Percentiles rank a stretch among this genome's conserved stretches.
Evolutionary conservation across 441 rosid genomes (phyloP).

Genomic region (Pelargonium myrrhifolium): DNA sequence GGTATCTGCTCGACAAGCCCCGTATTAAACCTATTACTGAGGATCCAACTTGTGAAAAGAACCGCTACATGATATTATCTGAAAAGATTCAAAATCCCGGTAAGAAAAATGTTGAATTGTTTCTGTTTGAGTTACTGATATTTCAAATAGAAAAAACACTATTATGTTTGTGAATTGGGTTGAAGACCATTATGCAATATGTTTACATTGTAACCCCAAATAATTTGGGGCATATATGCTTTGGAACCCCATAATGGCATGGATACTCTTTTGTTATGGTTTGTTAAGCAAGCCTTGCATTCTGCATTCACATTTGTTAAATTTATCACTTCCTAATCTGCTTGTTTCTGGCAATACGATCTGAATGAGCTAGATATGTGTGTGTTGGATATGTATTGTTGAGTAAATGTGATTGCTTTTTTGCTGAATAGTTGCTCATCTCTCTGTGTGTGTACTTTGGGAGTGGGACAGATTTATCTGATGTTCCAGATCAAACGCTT

Average conservation of each 20-base stretch:
- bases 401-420: not conserved
- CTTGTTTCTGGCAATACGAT: not conserved
- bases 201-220: no score
- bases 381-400: not conserved
- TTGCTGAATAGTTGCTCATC: not conserved
- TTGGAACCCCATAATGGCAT: no score
- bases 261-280: no score
- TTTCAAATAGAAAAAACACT: not conserved
- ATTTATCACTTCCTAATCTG: not conserved
- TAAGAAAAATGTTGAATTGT: constrained; percentile 18
- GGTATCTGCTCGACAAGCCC: constrained; percentile 74
- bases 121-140: not conserved
- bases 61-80: constrained; percentile 63
- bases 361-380: not conserved
- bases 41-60: constrained; percentile 55
- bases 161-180: no score
- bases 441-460: constrained; percentile 12
- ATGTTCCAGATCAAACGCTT: constrained; percentile 47
- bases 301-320: no score
- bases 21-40: constrained; percentile 74
- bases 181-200: no score
- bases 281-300: no score
- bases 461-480: constrained; percentile 56
- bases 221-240: no score
- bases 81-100: constrained; percentile 55